Evolutionary conservation across 805 yeast species (phyloP).

Genomic region (Naumovozyma baii): DNA sequence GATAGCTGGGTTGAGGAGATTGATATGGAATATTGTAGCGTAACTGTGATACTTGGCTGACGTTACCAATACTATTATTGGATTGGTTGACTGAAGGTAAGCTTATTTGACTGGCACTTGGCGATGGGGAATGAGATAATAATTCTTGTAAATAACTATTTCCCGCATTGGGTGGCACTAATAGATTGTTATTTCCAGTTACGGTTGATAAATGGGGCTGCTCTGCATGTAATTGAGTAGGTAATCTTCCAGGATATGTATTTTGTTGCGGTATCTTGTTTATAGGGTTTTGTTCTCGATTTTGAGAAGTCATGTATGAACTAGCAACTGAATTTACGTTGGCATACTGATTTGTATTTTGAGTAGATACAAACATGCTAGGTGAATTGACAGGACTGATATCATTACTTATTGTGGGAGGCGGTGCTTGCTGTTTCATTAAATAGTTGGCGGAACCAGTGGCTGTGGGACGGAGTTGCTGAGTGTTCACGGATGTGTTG

Average conservation of each 20-base stretch:
- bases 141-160: constrained; percentile 23
- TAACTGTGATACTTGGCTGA: background rate
- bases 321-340: background rate
- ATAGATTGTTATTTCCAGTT: constrained; percentile 12
- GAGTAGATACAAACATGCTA: background rate
- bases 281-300: constrained; percentile 2
- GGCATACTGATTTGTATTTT: background rate
- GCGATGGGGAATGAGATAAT: constrained; percentile 24
- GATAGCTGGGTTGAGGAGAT: no score
- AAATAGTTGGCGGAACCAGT: constrained; percentile 29
- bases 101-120: constrained; percentile 13
- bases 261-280: background rate
- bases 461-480: constrained; percentile 24
- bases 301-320: constrained; percentile 5
- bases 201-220: no score
- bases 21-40: constrained; percentile 2
- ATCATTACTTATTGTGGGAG: constrained; percentile 1
- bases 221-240: constrained; percentile 1
- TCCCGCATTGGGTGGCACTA: constrained; percentile 20
- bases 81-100: background rate
- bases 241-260: constrained; percentile 1
- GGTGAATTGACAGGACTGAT: background rate
- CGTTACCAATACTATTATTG: constrained; percentile 1
- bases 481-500: constrained; percentile 19
- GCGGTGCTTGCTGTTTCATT: constrained; percentile 27